Base-by-base conservation (phyloP, 345 rosid genomes). In the Murraya koenigii region DNA sequence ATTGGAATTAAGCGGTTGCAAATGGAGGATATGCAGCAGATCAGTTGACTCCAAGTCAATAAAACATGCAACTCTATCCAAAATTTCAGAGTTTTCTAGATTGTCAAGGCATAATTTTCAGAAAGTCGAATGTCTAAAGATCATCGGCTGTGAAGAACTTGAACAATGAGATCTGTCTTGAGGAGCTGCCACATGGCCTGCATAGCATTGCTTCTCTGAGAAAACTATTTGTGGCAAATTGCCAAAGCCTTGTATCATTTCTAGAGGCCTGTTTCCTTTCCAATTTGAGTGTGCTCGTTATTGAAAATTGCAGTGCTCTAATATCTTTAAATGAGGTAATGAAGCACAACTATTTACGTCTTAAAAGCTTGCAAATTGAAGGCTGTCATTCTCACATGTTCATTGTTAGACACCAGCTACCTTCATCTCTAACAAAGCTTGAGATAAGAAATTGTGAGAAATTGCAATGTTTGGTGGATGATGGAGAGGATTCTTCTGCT, bases 1-100 rank as follows among this genome's bases (percentile, higher is more conserved):
- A 62, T 28, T 62, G 28, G 56, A 60, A 36, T 23, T 73, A 25
- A 23, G 61, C 25, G 55, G 55, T 38, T 73, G 76, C 76, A 60
- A 26, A 60, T 7, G 22, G 23, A 60, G 60, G 38, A 7, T 22
- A 3, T 60, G 67, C 76, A 38, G 23, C 8, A 60, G 67, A 23
- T 3, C 14, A 20, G 19, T 26, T 19, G 26, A 25, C 33, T 15
- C 11, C 4, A 7, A 60, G 33, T 39, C 77, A 39, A 7, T 74
- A 13, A 61, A 41, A 4, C 5, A 1, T 60, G 22, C 2, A 39
- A 61, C 13, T 8, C 38, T 74, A 26, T 74, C 68, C 28, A 22
- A 39, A 61, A 1, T 17, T 74, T 61, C 28, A 17, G 26, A 39
- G 15, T 74, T 26, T 14, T 41, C 26, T 9, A 47, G 17, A 10